Percentiles rank a stretch among this genome's conserved stretches.
Conservation (phyloP, 306 rosid species). For the Vigna radiata region DNA sequence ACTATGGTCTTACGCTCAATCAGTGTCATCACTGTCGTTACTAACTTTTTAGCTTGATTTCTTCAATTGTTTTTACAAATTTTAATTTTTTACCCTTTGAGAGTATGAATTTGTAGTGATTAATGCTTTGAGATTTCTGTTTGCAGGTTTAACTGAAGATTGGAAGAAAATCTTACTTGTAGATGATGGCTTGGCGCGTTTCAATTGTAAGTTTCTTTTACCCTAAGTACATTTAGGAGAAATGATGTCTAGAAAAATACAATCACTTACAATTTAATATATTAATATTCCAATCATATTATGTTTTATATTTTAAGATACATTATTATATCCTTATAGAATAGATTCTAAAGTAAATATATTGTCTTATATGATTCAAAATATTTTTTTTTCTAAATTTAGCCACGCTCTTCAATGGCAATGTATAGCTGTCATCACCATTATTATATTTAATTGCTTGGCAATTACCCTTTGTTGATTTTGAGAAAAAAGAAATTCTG, state of each 20-base stretch:
- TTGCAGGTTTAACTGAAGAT: slow-evolving; percentile 49
- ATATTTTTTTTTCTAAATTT: neutral
- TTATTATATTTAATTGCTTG: neutral
- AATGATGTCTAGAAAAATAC: no score
- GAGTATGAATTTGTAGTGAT: neutral
- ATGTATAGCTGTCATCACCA: neutral
- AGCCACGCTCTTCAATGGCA: neutral
- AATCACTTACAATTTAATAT: no score
- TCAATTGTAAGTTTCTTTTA: slow-evolving; percentile 38
- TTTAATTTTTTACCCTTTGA: neutral
- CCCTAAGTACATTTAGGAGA: neutral
- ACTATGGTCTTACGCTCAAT: neutral
- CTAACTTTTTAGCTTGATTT: neutral
- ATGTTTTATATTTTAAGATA: no score
- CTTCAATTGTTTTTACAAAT: neutral
- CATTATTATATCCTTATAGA: no score
- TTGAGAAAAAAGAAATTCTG: neutral
- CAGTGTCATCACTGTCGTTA: slow-evolving; percentile 14
- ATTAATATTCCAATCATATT: no score
- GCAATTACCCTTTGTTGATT: neutral
- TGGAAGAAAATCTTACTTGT: neutral
- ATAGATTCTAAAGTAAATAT: no score
- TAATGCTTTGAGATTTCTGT: slow-evolving; percentile 27
- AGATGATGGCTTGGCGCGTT: slow-evolving; percentile 10
- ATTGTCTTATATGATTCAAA: no score